Evolutionary conservation across 495 filamentous ascomycete genomes (phyloP), one percentile per base, ranked within the genome.

Genomic region (Neurospora sp.): DNA sequence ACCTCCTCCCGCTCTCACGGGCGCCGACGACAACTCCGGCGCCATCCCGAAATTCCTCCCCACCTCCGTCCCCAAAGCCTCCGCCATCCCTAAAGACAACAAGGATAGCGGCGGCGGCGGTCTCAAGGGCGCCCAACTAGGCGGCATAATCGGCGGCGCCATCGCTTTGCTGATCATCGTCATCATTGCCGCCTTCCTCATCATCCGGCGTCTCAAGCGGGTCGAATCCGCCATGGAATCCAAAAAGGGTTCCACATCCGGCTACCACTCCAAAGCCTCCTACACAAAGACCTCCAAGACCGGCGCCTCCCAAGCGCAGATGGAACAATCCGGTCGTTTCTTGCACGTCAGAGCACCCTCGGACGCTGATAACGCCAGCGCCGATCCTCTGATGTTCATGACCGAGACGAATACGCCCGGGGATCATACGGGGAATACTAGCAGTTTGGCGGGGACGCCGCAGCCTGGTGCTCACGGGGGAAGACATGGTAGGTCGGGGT

Each of bases 141-240:
- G 82, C 2, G 85, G 85, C 8, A 86, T 87, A 71, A 77, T 85
- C n/a, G 81, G 79, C 44, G 85, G 83, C 12, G 83, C 78, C 6
- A 76, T 85, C n/a, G 78, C 76, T 9, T 44, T 86, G 0, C 72
- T 86, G 0, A n/a, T 83, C 10, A 74, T 81, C 42, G 79, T 86
- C 16, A 16, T 86, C 23, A 72, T 72, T 14, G 80, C 81, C 18
- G 79, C 84, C 0, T 79, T 72, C 72, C 66, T 87, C 31, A 79
- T 86, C 70, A 76, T 85, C 70, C 77, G 80, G 9, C 81, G 81
- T 1, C 80, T 87, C 6, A 83, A 82, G 42, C 78, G 72, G 1
- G 79, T 81, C 37, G 74, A 73, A 31, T 76, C 78, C 39, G 76
- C 74, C 2, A 74, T 80, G 11, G 79, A 81, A 69, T 83, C 83